These are phyloP conservation scores for Filosporella fistucella DNA, from an alignment of 495 filamentous ascomycete species.

Conservation along the genomic window DNA sequence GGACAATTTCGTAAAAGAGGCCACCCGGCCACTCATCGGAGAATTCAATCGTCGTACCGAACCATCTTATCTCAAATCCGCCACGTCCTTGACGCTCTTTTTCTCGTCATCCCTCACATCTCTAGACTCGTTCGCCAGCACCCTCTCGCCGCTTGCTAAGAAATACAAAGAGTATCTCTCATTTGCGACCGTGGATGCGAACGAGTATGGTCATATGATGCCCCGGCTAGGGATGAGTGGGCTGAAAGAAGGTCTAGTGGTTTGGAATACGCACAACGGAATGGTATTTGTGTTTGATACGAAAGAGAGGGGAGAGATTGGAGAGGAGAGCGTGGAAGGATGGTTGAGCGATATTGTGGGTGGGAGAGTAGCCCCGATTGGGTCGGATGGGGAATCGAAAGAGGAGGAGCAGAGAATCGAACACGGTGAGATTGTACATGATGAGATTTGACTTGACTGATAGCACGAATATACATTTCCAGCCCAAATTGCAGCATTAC, in stretches of 20 bases:
- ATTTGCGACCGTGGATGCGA: constrained; percentile 40
- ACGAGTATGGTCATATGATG: constrained; percentile 42
- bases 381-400: no score
- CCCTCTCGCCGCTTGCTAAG: constrained; percentile 37
- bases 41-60: constrained; percentile 42
- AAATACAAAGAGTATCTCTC: constrained; percentile 42
- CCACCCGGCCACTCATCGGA: constrained; percentile 33
- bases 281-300: constrained; percentile 36
- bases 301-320: constrained; percentile 21
- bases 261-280: constrained; percentile 39
- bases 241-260: constrained; percentile 28
- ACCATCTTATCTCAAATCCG: constrained; percentile 32
- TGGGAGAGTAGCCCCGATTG: constrained; percentile 34
- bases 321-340: constrained; percentile 29
- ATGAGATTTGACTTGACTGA: no score
- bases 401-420: no score
- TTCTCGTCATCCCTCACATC: constrained; percentile 27
- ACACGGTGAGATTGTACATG: no score
- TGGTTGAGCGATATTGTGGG: constrained; percentile 41
- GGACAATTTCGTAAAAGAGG: constrained; percentile 31
- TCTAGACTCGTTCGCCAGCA: constrained; percentile 25
- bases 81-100: constrained; percentile 42
- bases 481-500: no score
- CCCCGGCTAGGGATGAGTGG: constrained; percentile 31
- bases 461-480: no score